Evolutionary conservation across 148 eudicot genomes (phyloP).

Genomic region (Dysphania ambrosioides): DNA sequence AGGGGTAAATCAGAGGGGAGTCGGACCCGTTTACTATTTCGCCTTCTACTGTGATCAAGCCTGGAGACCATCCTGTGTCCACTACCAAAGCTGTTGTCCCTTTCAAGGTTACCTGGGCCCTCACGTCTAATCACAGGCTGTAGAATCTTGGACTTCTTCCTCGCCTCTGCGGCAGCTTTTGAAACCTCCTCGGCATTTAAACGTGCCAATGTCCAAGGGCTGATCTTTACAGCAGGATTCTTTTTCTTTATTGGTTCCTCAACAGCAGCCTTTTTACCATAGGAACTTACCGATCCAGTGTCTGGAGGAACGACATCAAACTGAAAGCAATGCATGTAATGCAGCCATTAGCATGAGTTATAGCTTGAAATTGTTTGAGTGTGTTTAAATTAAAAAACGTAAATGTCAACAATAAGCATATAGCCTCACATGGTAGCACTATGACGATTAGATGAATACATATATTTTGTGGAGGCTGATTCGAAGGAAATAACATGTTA

Average conservation of each 20-base stretch:
- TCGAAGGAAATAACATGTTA: not conserved
- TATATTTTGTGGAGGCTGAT: not conserved
- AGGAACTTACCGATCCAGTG: conserved; percentile 82
- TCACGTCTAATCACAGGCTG: conserved; percentile 59
- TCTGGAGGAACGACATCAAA: conserved; percentile 94
- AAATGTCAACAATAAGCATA: not conserved
- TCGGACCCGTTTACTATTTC: conserved; percentile 59
- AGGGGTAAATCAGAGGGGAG: conserved; percentile 51
- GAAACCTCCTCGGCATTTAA: conserved; percentile 89
- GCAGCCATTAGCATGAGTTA: conserved; percentile 15
- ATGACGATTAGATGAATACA: not conserved
- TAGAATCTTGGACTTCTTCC: conserved; percentile 86
- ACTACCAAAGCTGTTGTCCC: conserved; percentile 59
- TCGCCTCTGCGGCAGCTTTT: conserved; percentile 90
- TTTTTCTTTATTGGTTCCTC: conserved; percentile 79
- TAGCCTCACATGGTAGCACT: not conserved
- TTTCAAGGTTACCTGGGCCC: conserved; percentile 36
- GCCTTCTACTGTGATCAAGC: conserved; percentile 51
- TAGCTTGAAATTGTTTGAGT: not conserved
- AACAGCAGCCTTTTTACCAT: conserved; percentile 51
- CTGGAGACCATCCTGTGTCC: conserved; percentile 41
- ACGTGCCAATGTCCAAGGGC: conserved; percentile 95
- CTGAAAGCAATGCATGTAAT: conserved; percentile 40
- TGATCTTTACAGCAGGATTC: conserved; percentile 82
- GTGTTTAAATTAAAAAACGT: not conserved